phyloP scores from a whole-genome alignment of 1,139 yeast genomes.

The Yamadazyma triangularis region DNA sequence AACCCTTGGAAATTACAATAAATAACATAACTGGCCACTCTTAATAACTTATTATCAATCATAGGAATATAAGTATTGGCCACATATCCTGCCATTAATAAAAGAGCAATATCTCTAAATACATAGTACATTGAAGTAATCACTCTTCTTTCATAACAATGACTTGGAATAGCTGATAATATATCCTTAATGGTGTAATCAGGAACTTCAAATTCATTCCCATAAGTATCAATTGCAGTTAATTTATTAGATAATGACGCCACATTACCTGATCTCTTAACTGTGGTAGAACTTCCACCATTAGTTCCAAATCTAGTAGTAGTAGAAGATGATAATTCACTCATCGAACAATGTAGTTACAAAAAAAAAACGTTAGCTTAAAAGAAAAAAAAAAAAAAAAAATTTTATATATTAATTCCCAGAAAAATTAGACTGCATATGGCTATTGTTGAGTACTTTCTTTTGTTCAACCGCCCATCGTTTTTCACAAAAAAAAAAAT shows the following conservation, averaged over 20 bases:
- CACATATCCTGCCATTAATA: constrained; percentile 38
- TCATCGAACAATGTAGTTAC: too few species aligned
- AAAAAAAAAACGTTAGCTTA: too few species aligned
- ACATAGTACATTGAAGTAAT: constrained; percentile 51
- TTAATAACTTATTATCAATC: constrained; percentile 37
- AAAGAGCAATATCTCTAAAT: constrained; percentile 47
- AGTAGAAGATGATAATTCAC: constrained; percentile 3
- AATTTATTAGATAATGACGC: constrained; percentile 25
- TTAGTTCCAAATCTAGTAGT: not conserved
- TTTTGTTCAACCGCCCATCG: too few species aligned
- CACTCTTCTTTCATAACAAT: constrained; percentile 56
- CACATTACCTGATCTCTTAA: constrained; percentile 32
- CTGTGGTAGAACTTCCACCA: constrained; percentile 9
- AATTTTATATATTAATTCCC: too few species aligned
- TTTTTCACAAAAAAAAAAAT: too few species aligned
- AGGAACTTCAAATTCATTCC: constrained; percentile 57
- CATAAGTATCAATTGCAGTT: constrained; percentile 48
- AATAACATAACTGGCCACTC: constrained; percentile 56
- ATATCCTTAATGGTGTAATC: constrained; percentile 61
- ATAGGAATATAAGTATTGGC: constrained; percentile 50
- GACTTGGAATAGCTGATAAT: constrained; percentile 54
- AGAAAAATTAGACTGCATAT: too few species aligned
- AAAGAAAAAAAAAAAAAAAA: too few species aligned
- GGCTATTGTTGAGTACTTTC: too few species aligned
- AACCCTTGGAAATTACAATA: constrained; percentile 43